Base-by-base conservation (phyloP, 805 yeast genomes). In the Starmera caribaea region DNA sequence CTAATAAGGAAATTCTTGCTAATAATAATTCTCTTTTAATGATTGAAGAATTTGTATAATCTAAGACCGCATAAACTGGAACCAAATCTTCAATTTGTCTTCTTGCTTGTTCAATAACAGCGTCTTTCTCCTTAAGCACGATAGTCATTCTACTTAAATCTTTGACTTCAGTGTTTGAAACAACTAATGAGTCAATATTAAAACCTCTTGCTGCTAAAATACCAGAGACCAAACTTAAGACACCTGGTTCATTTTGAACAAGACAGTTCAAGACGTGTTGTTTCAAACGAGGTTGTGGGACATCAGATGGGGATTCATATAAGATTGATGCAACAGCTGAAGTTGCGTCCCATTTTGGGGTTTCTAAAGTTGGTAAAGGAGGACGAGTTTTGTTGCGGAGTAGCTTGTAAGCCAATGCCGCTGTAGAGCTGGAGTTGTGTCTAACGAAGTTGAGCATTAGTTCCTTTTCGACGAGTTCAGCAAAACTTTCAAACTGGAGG, bases 221-320 rank as follows among this genome's bases (percentile, higher is more conserved):
- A 40, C 97, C 96, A 7, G 97, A 83, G 34, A 92, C 85, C 40
- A 90, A 76, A 30, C 95, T 81, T 53, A 92, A 69, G 35, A 92
- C 98, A 72, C 98, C 98, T 8, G 98, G 97, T 66, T 92, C 98
- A 63, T 92, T 90, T 66, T 92, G 97, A 14, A 92, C 98, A 58
- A 92, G 73, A 68, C 98, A 92, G 73, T 90, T 92, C 59, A 92
- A 72, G 35, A 92, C 94, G 54, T 92, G 98, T 55, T 84, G 84
- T 49, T 82, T 80, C 6, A 21, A 9, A 50, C 73, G 69, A 33
- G 88, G 85, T 31, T 81, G 76, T 34, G 48, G 59, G 16, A 64
- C 56, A 12, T 69, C 72, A 15, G 65, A 50, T 37, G 74, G 98
- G 3, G 96, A 86, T 61, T 92, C 97, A 65, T 89, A 90, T 47